These are phyloP conservation scores for Mycena crocata DNA, from an alignment of 768 basidiomycete genomes.

Conservation along the genomic window DNA sequence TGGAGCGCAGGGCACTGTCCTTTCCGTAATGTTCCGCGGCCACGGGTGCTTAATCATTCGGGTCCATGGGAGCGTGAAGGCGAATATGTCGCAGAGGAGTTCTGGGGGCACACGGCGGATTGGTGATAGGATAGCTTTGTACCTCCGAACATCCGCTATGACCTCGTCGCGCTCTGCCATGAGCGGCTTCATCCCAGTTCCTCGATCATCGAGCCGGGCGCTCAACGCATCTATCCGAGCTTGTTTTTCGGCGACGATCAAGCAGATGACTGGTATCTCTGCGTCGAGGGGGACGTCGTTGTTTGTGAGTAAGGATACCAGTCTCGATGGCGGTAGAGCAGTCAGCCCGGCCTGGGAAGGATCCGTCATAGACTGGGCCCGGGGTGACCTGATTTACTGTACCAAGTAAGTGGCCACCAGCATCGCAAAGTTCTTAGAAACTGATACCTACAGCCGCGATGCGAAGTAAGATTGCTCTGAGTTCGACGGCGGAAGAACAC, in stretches of 20 bases:
- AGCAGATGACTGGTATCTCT: not conserved
- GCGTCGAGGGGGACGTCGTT: not conserved
- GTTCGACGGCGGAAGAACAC: too few species aligned
- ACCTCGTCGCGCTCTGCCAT: not conserved
- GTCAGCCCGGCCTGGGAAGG: too few species aligned
- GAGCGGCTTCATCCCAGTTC: not conserved
- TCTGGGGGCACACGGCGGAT: not conserved
- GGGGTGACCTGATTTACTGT: too few species aligned
- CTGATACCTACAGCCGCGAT: too few species aligned
- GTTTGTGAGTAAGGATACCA: not conserved
- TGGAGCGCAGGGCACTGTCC: too few species aligned
- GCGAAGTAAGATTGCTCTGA: too few species aligned
- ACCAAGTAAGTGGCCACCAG: too few species aligned
- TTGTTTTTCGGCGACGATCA: not conserved
- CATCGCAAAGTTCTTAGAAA: too few species aligned
- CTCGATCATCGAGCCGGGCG: not conserved
- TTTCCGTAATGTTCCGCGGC: too few species aligned
- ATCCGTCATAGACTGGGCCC: too few species aligned
- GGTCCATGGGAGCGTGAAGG: not conserved
- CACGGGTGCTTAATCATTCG: too few species aligned
- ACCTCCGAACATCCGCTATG: not conserved
- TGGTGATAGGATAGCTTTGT: too few species aligned
- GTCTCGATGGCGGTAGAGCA: not conserved
- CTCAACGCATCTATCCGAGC: not conserved
- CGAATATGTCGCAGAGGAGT: not conserved